A percentile compares a stretch with the other conserved stretches of the same genome.
Evolutionary conservation across 805 yeast species (phyloP).

Genomic region (Spathaspora gorwiae): DNA sequence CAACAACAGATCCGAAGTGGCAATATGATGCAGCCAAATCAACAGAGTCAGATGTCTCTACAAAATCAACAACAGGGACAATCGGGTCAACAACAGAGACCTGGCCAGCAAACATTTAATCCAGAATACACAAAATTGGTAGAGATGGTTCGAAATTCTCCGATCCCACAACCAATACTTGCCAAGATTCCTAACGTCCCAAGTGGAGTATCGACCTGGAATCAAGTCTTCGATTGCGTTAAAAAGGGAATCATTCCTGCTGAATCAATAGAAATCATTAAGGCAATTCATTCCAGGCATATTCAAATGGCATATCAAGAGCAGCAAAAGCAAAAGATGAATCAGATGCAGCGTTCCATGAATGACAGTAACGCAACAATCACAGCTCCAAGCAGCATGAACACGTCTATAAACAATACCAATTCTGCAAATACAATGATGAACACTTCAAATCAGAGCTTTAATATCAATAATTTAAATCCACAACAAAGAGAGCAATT

Average conservation of each 20-base stretch:
- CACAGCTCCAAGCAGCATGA: constrained; percentile 7
- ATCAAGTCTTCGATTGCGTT: constrained; percentile 61
- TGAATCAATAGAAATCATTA: constrained; percentile 53
- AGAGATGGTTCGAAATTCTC: constrained; percentile 52
- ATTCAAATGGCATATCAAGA: constrained; percentile 52
- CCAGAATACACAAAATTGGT: constrained; percentile 16
- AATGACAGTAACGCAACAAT: constrained; percentile 7
- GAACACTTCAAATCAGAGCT: constrained; percentile 3
- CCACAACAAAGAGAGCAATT: constrained; percentile 38
- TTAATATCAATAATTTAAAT: constrained; percentile 8
- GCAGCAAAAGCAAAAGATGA: constrained; percentile 37
- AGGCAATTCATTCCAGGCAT: constrained; percentile 65
- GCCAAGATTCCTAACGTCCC: constrained; percentile 73
- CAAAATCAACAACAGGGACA: constrained; percentile 18
- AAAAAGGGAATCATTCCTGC: constrained; percentile 56
- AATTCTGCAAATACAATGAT: constrained; percentile 7
- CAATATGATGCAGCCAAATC: constrained; percentile 2
- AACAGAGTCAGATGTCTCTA: constrained; percentile 9
- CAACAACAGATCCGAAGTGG: constrained; percentile 1
- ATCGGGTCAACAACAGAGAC: constrained; percentile 9
- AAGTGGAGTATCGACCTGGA: constrained; percentile 76
- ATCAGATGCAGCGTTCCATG: constrained; percentile 17
- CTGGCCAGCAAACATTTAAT: not conserved
- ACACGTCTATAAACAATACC: constrained; percentile 6
- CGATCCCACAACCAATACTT: constrained; percentile 67